Base-by-base conservation (phyloP, 192 early-diverging fungal species). In the Phycomyces blakesleeanus region DNA sequence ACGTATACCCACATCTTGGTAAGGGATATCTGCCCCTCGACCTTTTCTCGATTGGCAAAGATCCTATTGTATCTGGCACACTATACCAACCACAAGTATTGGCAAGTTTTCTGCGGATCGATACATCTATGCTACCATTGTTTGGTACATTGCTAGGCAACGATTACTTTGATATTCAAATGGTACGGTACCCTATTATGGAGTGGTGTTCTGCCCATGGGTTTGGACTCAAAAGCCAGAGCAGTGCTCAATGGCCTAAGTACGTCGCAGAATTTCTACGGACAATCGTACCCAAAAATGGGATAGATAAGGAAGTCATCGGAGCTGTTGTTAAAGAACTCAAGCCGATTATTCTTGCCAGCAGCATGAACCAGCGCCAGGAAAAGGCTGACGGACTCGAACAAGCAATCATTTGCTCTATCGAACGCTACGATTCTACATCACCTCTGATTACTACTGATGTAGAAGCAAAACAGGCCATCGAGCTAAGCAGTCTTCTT, bases 11-110 rank as follows among this genome's bases (percentile, higher is more conserved):
- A 25, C 61, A 74, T 1, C 68, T 71, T 29, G 72, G 69, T 16
- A 76, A 64, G 34, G 78, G 76, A 0, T 83, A 83, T 44, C 76
- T 83, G 14, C 81, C 78, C 20, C 61, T 83, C 18, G 81, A 79
- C 41, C 66, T 56, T 12, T 59, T 83, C 18, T 62, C 51, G 10
- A 68, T 80, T 49, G 52, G 57, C 0, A n/a, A 21, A 1, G 29
- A 57, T n/a, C 52, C 52, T 8, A 51, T 47, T 0, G 60, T 79
- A 24, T 55, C 70, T 2, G 81, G 74, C 2, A 67, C 57, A 5
- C 64, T 78, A 14, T 83, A 80, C 51, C 66, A 74, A 2, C 73
- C 76, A 16, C 34, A 59, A 0, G 44, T 44, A 10, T 64, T 83
- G 16, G 67, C 78, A 21, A 39, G 37, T 12, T 63, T 74, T 42